A percentile compares a stretch with the other conserved stretches of the same genome.
Evolutionary conservation across 495 filamentous ascomycete species (phyloP).

Genomic region (Lepraria neglecta): DNA sequence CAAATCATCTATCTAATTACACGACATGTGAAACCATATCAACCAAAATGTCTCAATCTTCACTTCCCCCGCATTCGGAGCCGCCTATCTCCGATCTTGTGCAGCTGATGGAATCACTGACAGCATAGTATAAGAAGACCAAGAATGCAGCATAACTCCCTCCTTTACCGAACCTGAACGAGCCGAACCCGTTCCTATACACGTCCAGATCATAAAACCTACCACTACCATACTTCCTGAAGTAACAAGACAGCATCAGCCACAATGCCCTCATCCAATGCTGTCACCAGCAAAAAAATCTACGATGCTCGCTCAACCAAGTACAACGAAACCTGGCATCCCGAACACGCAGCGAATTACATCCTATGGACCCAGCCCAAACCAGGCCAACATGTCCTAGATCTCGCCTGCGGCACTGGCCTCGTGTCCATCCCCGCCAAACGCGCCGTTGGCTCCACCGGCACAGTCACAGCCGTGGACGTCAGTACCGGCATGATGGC

Average conservation of each 20-base stretch:
- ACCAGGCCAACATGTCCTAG: not conserved
- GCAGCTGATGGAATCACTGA: not conserved
- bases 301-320: not conserved
- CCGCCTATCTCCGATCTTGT: not conserved
- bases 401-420: not conserved
- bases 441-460: not conserved
- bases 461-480: not conserved
- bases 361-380: not conserved
- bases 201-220: too few species aligned
- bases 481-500: not conserved
- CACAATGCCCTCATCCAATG: too few species aligned
- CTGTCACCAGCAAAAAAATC: not conserved
- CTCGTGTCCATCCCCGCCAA: not conserved
- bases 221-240: too few species aligned
- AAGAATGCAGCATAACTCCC: not conserved
- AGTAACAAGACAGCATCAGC: too few species aligned
- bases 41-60: not conserved
- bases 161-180: not conserved
- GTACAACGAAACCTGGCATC: not conserved
- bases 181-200: too few species aligned
- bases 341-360: not conserved
- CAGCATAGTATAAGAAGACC: not conserved
- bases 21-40: too few species aligned
- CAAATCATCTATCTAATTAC: not conserved
- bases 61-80: not conserved